phyloP scores from a whole-genome alignment of 345 rosid genomes.

The Pistacia atlantica region DNA sequence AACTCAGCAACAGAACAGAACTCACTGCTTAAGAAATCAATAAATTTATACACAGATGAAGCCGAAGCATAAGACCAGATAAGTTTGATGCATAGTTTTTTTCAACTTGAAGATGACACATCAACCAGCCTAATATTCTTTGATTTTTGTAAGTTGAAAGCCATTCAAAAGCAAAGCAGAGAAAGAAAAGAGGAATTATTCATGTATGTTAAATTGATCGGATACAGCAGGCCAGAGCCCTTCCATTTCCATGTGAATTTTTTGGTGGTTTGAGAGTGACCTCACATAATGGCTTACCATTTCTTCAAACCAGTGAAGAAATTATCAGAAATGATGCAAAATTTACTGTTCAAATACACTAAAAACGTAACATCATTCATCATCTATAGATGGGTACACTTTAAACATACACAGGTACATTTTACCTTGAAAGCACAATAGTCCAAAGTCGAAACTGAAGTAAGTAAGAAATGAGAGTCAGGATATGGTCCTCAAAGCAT shows the following conservation, averaged over 20 bases:
- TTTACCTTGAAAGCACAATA: slow-evolving; percentile 5
- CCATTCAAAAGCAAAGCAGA: background rate
- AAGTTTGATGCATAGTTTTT: slow-evolving; percentile 5
- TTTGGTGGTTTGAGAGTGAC: background rate
- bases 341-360: background rate
- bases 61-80: slow-evolving; percentile 6
- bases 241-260: slow-evolving; percentile 11
- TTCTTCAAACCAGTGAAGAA: background rate
- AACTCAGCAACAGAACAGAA: background rate
- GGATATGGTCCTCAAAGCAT: background rate
- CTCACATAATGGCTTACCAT: background rate
- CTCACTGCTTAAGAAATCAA: background rate
- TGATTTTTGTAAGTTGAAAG: background rate
- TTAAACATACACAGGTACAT: background rate
- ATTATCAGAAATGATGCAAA: background rate
- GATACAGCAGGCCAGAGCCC: too few relatives aligned
- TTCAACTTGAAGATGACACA: slow-evolving; percentile 30
- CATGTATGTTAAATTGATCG: too few relatives aligned
- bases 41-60: background rate
- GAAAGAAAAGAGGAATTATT: background rate
- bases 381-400: background rate
- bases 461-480: background rate
- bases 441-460: background rate
- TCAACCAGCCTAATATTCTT: slow-evolving; percentile 15
- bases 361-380: slow-evolving; percentile 2